Base-by-base conservation (phyloP, 2,329 filamentous ascomycete genomes). In the Monilinia polystroma region DNA sequence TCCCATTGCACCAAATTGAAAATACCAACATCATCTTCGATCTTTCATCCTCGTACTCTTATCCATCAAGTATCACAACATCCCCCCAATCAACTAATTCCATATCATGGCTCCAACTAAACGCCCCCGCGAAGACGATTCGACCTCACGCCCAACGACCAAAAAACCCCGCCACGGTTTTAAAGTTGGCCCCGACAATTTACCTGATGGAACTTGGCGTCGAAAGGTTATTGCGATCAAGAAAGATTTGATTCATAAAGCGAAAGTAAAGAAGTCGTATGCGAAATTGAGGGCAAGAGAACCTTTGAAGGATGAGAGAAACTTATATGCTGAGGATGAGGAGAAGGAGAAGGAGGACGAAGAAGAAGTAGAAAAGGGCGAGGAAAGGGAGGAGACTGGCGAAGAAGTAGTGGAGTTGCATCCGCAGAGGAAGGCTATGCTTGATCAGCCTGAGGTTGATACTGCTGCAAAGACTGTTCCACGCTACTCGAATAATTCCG, bases 201-300 rank as follows among this genome's bases (percentile, higher is more conserved):
- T 98, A 35, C 94, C 94, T 52, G 93, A 97, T 77, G 93, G 94
- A 66, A 89, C 90, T 29, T 92, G 95, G 84, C 87, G 87, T 74
- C 88, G 94, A 73, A 97, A 97, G 82, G 91, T 91, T 67, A 87
- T 91, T 78, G 94, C 94, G 79, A 95, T 97, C 75, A 98, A 98
- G 79, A 85, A 90, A 71, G 87, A 91, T 71, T 81, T 97, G 66
- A 97, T 98, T 74, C 87, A 93, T 78, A 96, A 95, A 78, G 93
- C 93, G 68, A 97, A 97, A 79, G 84, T 97, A 70, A 95, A 94
- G 80, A 96, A 97, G 79, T 86, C 90, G 53, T 97, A 97, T 76
- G 90, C 90, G 70, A 97, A 97, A 79, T 82, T 97, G 70, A 94
- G 93, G 78, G 87, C 87, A 52, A 73, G 72, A 64, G 74, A 76